A percentile compares a stretch with the other conserved stretches of the same genome.
Evolutionary conservation across 176 grass and related monocot species (phyloP).

Genomic region (Lolium perenne): DNA sequence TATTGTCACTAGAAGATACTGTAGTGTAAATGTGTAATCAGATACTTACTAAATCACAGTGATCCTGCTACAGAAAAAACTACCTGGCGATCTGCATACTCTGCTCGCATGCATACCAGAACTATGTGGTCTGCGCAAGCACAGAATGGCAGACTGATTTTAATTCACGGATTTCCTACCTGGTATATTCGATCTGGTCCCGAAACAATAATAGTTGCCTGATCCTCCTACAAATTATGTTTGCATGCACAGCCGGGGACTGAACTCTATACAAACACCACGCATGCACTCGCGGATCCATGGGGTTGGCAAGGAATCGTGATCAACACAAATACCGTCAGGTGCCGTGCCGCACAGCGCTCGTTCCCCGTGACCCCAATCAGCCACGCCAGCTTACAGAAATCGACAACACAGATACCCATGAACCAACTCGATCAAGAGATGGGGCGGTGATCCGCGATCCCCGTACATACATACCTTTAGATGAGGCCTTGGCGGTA

Average conservation of each 20-base stretch:
- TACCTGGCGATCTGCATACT: neutral
- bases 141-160: neutral
- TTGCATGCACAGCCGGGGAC: constrained; percentile 43
- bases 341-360: constrained; percentile 33
- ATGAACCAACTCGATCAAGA: constrained; percentile 15
- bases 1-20: too few relatives aligned
- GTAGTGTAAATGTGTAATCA: too few relatives aligned
- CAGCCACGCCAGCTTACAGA: neutral
- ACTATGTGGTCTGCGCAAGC: neutral
- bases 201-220: neutral
- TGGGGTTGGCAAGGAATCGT: constrained; percentile 18
- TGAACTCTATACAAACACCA: neutral
- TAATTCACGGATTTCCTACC: neutral
- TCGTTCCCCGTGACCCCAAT: constrained; percentile 15
- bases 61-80: neutral
- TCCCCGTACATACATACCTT: constrained; percentile 50
- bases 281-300: neutral
- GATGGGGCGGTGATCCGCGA: neutral
- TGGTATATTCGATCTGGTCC: neutral
- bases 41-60: neutral
- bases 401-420: neutral
- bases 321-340: constrained; percentile 27
- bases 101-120: neutral
- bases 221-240: constrained; percentile 12
- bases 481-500: constrained; percentile 76